A percentile compares a stretch with the other conserved stretches of the same genome.
These are phyloP conservation scores for Alternaria triticina DNA, from an alignment of 2,329 filamentous ascomycete species.

Conservation along the genomic window DNA sequence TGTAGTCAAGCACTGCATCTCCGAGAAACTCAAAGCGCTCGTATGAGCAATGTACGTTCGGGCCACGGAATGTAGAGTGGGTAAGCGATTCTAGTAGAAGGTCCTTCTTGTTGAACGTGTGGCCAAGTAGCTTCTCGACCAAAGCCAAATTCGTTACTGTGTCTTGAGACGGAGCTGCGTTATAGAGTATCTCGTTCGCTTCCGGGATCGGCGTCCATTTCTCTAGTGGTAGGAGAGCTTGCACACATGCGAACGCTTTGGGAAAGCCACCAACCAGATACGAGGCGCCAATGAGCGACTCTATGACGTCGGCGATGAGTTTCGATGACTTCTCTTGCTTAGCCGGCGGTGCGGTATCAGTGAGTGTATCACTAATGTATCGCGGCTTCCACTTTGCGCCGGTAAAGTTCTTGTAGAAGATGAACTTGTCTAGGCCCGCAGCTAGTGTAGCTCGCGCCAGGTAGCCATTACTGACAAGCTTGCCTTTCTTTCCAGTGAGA, in stretches of 20 bases:
- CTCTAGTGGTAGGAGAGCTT: conserved; percentile 67
- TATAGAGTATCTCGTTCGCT: conserved; percentile 35
- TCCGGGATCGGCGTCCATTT: conserved; percentile 42
- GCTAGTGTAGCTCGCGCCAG: conserved; percentile 70
- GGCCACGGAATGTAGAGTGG: conserved; percentile 66
- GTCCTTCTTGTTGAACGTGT: conserved; percentile 69
- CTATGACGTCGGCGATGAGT: conserved; percentile 83
- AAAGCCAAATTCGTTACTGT: conserved; percentile 31
- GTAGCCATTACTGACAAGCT: conserved; percentile 75
- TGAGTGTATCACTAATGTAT: conserved; percentile 59
- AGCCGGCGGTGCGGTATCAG: conserved; percentile 5
- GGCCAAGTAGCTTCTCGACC: conserved; percentile 72
- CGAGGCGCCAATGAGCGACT: conserved; percentile 80
- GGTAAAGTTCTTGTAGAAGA: conserved; percentile 72
- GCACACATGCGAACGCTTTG: conserved; percentile 68
- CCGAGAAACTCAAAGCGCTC: conserved; percentile 89
- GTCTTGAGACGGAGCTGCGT: conserved; percentile 21
- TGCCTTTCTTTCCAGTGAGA: conserved; percentile 71
- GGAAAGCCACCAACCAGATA: conserved; percentile 71
- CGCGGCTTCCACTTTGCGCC: conserved; percentile 74
- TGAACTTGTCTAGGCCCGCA: conserved; percentile 72
- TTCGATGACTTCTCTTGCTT: conserved; percentile 70
- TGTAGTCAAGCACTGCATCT: conserved; percentile 80
- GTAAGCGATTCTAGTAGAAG: conserved; percentile 82
- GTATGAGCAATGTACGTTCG: conserved; percentile 58